Conservation (phyloP, 148 eudicot species). For the Chenopodium suecicum region DNA sequence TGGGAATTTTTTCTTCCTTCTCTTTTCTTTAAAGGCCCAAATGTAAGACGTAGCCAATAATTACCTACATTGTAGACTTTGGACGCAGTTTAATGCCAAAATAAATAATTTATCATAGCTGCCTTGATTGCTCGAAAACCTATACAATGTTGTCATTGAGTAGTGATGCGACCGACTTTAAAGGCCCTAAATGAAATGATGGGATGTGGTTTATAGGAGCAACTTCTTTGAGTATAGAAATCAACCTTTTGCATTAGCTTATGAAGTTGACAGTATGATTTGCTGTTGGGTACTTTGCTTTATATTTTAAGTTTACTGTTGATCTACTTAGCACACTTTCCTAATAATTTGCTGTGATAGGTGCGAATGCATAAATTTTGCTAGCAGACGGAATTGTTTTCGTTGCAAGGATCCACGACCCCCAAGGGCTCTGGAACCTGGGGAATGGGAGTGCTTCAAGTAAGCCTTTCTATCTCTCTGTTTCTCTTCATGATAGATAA, state of each 20-base stretch:
- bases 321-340: background rate
- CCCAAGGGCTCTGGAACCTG: conserved; percentile 23
- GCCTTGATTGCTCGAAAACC: background rate
- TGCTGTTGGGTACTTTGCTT: background rate
- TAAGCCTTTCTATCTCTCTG: conserved; percentile 8
- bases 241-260: background rate
- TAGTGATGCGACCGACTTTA: background rate
- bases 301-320: background rate
- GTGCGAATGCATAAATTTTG: conserved; percentile 29
- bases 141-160: background rate
- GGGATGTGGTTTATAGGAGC: background rate
- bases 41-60: background rate
- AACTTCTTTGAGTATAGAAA: background rate
- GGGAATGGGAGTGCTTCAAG: conserved; percentile 36
- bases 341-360: conserved; percentile 8
- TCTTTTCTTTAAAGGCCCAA: background rate
- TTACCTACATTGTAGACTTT: background rate
- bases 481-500: background rate
- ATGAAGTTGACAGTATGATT: background rate
- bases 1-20: background rate
- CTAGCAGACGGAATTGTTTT: conserved; percentile 30
- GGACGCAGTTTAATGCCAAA: background rate
- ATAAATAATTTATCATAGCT: background rate
- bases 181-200: background rate
- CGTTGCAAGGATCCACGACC: conserved; percentile 23